phyloP scores from a whole-genome alignment of 768 basidiomycete genomes.

The Pisolithus albus region DNA sequence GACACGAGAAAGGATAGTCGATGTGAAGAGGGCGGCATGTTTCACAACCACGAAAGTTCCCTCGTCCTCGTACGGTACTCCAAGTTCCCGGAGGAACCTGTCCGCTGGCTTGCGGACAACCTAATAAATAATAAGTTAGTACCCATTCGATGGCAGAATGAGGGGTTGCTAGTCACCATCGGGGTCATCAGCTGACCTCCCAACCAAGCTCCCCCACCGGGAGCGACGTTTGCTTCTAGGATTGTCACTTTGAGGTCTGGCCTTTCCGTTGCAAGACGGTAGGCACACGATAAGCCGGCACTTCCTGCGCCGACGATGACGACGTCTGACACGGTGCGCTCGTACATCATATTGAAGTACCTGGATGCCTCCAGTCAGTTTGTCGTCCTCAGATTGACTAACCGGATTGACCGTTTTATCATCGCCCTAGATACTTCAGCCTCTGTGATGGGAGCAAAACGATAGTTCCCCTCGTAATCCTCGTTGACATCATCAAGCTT shows the following conservation, averaged over 20 bases:
- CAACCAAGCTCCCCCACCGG: slow-evolving; percentile 73
- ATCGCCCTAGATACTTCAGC: slow-evolving; percentile 71
- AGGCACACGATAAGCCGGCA: slow-evolving; percentile 66
- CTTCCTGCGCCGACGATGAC: slow-evolving; percentile 72
- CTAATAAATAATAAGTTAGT: slow-evolving; percentile 28
- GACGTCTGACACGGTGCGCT: slow-evolving; percentile 68
- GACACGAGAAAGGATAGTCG: slow-evolving; percentile 65
- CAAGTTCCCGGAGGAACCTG: slow-evolving; percentile 60
- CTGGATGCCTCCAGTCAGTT: slow-evolving; percentile 28
- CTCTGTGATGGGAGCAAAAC: slow-evolving; percentile 69
- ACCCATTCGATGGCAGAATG: not conserved
- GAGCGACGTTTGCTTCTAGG: slow-evolving; percentile 74
- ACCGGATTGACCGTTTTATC: slow-evolving; percentile 52
- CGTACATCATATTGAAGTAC: slow-evolving; percentile 70
- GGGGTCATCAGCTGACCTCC: slow-evolving; percentile 75
- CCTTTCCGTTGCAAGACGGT: slow-evolving; percentile 57
- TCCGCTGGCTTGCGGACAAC: slow-evolving; percentile 75
- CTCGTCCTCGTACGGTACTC: slow-evolving; percentile 72
- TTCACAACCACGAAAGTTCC: slow-evolving; percentile 74
- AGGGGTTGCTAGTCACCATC: slow-evolving; percentile 43
- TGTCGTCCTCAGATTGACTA: not conserved
- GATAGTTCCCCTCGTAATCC: slow-evolving; percentile 54
- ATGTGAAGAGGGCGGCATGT: slow-evolving; percentile 77
- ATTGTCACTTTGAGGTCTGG: slow-evolving; percentile 64
- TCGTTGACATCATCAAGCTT: slow-evolving; percentile 18